Base-by-base conservation (phyloP, 2,329 filamentous ascomycete species). In the Neopestalotiopsis rosae region DNA sequence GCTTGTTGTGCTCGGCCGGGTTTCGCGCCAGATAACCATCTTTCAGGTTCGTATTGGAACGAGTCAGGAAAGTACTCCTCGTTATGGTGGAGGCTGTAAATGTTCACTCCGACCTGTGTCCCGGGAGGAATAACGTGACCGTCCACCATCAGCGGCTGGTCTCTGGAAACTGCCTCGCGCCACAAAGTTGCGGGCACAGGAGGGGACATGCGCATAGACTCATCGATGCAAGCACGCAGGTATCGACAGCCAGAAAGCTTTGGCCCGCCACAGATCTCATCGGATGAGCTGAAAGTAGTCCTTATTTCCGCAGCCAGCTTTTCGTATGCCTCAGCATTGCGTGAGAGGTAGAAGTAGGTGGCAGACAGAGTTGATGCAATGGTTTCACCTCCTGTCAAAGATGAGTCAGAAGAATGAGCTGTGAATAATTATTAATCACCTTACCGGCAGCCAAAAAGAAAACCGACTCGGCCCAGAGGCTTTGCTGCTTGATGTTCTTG, bases 171-270 rank as follows among this genome's bases (percentile, higher is more conserved):
- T 3, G 57, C 57, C 67, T 81, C 76, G 9, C 82, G 71, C 66
- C 75, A 71, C 61, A 83, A 67, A 66, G 78, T 66, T 66, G 74
- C 71, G 66, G 78, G 76, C 0, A 82, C 80, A 0, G 83, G 80
- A 3, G 85, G 83, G 4, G 81, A 81, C 65, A 86, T 75, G 17
- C 85, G 81, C 68, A 87, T 75, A 0, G 81, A 75, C 72, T 87
- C 85, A 58, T 86, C 80, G 56, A 87, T 79, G 67, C 80, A 81
- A 4, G 84, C 85, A 5, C 79, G 78, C 0, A 87, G 76, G 70
- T 85, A 87, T 0, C 66, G 68, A 71, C 79, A 83, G 13, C 68
- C 72, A 28, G 77, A 73, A 6, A 86, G 73, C 7, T 74, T 69
- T 1, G 75, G 56, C 3, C 79, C 79, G 45, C 70, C 67, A 3